These are phyloP conservation scores for Suhomyces canberraensis DNA, from an alignment of 805 yeast species.

Conservation along the genomic window DNA sequence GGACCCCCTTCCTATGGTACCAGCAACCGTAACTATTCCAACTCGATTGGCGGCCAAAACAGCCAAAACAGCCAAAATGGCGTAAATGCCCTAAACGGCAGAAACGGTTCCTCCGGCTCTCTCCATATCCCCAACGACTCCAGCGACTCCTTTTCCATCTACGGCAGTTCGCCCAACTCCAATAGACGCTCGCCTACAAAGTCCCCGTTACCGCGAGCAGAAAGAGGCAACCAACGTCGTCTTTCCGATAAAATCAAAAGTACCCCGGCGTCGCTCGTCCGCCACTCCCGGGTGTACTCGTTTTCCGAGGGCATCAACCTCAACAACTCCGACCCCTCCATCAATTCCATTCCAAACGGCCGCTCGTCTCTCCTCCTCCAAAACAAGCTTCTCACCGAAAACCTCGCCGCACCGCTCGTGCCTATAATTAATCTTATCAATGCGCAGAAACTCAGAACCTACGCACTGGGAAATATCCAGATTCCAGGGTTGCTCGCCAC, in stretches of 20 bases:
- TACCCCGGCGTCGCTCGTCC: slow-evolving; percentile 34
- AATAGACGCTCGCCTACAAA: slow-evolving; percentile 1
- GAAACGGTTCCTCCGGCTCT: no score
- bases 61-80: no score
- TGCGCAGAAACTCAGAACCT: slow-evolving; percentile 67
- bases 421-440: slow-evolving; percentile 70
- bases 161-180: slow-evolving; percentile 1
- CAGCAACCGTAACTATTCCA: no score
- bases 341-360: slow-evolving; percentile 1
- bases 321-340: slow-evolving; percentile 3
- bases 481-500: slow-evolving; percentile 19
- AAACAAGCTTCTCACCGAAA: slow-evolving; percentile 19
- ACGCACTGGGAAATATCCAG: slow-evolving; percentile 51
- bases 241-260: slow-evolving; percentile 28
- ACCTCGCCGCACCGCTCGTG: slow-evolving; percentile 58
- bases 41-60: no score
- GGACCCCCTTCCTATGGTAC: no score
- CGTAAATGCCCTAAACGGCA: no score
- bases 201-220: background rate
- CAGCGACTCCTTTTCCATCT: background rate
- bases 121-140: background rate
- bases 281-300: slow-evolving; percentile 27
- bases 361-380: slow-evolving; percentile 14
- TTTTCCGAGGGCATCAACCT: slow-evolving; percentile 6
- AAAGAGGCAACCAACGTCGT: slow-evolving; percentile 9